Percentiles rank a stretch among this genome's conserved stretches.
phyloP scores from a whole-genome alignment of 2,329 filamentous ascomycete genomes.

The Claviceps digitariae region DNA sequence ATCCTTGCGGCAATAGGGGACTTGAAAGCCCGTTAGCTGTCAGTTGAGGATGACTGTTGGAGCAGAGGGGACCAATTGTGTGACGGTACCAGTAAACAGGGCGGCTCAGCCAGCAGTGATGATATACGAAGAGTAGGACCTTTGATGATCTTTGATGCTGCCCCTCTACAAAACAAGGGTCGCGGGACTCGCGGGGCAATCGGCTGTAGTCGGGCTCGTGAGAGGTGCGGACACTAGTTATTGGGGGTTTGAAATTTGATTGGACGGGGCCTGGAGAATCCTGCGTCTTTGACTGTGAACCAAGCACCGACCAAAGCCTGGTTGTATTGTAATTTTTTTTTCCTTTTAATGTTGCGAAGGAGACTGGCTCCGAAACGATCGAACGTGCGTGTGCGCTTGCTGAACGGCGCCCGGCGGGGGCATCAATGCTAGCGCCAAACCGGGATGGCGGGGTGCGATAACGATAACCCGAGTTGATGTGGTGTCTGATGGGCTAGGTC shows the following conservation, averaged over 20 bases:
- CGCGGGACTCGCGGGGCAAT: slow-evolving; percentile 3
- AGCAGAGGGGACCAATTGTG: background rate
- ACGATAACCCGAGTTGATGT: slow-evolving; percentile 21
- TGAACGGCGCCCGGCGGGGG: slow-evolving; percentile 5
- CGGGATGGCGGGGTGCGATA: slow-evolving; percentile 23
- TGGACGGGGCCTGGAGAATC: background rate
- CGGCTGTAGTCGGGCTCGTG: background rate
- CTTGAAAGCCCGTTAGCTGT: background rate
- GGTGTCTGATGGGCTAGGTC: too few species aligned
- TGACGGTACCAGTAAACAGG: background rate
- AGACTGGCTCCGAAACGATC: slow-evolving; percentile 1
- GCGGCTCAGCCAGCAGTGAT: background rate
- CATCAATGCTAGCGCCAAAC: slow-evolving; percentile 6
- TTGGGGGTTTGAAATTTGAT: background rate
- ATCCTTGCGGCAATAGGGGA: background rate
- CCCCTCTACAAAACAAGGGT: slow-evolving; percentile 3
- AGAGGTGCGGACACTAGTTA: background rate
- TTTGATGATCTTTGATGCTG: background rate
- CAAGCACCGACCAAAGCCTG: background rate
- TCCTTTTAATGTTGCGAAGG: background rate
- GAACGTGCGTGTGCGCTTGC: slow-evolving; percentile 9
- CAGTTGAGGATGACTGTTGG: background rate
- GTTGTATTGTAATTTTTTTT: background rate
- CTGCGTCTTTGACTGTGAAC: background rate
- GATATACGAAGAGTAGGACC: slow-evolving; percentile 1